Conservation (phyloP, 1,284 basidiomycete species). For the Cutaneotrichosporon dermatis region DNA sequence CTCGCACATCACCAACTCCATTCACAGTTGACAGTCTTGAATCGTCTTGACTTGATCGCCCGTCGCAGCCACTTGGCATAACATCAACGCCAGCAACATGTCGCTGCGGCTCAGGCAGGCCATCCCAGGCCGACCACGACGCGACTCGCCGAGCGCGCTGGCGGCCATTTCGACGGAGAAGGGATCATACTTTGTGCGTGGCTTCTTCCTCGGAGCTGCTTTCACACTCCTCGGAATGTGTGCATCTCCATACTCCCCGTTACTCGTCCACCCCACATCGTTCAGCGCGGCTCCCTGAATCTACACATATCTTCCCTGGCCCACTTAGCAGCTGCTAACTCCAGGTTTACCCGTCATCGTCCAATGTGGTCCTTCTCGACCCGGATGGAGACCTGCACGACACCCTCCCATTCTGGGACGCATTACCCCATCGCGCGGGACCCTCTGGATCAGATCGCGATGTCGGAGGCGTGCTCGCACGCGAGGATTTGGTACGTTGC, state of each 20-base stretch:
- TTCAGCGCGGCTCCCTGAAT: neutral
- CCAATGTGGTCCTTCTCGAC: slow-evolving; percentile 35
- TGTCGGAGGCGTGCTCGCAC: slow-evolving; percentile 32
- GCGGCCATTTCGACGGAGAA: slow-evolving; percentile 1
- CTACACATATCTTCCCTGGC: neutral
- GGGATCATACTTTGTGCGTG: slow-evolving; percentile 15
- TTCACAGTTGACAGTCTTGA: no score
- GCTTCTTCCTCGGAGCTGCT: no score
- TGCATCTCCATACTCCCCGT: no score
- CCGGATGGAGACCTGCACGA: slow-evolving; percentile 31
- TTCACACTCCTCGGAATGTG: no score
- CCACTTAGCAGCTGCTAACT: neutral
- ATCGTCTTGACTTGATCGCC: no score
- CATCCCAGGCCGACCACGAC: slow-evolving; percentile 35
- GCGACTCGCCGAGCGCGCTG: slow-evolving; percentile 3
- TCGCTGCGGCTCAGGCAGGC: slow-evolving; percentile 42
- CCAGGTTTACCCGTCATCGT: slow-evolving; percentile 38
- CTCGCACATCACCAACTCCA: no score
- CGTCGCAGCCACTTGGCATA: no score
- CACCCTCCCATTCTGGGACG: slow-evolving; percentile 41
- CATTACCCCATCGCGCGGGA: slow-evolving; percentile 35
- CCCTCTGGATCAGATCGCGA: slow-evolving; percentile 21
- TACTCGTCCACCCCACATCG: no score
- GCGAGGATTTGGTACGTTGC: slow-evolving; percentile 25
- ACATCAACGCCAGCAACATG: slow-evolving; percentile 22